Evolutionary conservation across 352 stramenopile genomes (phyloP).

Genomic region (Pythium phragmitis): DNA sequence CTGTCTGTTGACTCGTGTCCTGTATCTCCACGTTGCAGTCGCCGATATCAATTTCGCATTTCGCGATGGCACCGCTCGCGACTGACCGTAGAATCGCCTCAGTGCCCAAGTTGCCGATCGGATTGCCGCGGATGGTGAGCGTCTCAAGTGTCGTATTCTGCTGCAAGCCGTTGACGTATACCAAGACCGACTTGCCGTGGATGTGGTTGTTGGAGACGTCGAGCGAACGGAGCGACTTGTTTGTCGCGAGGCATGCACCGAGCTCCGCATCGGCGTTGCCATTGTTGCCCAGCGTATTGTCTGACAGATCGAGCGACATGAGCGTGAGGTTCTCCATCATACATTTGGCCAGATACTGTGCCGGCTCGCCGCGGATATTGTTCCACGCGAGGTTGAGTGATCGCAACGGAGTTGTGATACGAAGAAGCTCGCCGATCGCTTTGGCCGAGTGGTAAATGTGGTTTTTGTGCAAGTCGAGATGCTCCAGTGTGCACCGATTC

Average conservation of each 20-base stretch:
- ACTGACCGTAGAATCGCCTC: conserved; percentile 61
- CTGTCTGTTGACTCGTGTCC: conserved; percentile 41
- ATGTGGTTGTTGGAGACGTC: conserved; percentile 75
- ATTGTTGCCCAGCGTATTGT: conserved; percentile 73
- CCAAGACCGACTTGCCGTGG: conserved; percentile 51
- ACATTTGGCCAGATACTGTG: conserved; percentile 53
- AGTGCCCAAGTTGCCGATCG: conserved; percentile 56
- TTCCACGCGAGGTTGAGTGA: conserved; percentile 76
- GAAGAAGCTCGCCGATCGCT: conserved; percentile 56
- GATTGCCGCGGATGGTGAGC: conserved; percentile 64
- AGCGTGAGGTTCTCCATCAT: conserved; percentile 79
- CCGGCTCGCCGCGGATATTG: conserved; percentile 67
- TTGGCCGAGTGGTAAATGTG: conserved; percentile 64
- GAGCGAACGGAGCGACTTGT: conserved; percentile 58
- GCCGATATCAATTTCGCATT: conserved; percentile 61
- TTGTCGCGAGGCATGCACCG: conserved; percentile 56
- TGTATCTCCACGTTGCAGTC: conserved; percentile 69
- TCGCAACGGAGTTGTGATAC: conserved; percentile 53
- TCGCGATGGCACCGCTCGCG: conserved; percentile 40
- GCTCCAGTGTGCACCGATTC: conserved; percentile 65
- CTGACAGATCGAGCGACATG: conserved; percentile 57
- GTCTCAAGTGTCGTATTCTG: conserved; percentile 53
- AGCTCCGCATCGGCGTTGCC: conserved; percentile 65
- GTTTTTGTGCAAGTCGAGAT: conserved; percentile 60
- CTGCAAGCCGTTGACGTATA: conserved; percentile 63